A percentile compares a stretch with the other conserved stretches of the same genome.
These are phyloP conservation scores for Mallotus nudiflorus DNA, from an alignment of 345 rosid genomes.

Conservation along the genomic window DNA sequence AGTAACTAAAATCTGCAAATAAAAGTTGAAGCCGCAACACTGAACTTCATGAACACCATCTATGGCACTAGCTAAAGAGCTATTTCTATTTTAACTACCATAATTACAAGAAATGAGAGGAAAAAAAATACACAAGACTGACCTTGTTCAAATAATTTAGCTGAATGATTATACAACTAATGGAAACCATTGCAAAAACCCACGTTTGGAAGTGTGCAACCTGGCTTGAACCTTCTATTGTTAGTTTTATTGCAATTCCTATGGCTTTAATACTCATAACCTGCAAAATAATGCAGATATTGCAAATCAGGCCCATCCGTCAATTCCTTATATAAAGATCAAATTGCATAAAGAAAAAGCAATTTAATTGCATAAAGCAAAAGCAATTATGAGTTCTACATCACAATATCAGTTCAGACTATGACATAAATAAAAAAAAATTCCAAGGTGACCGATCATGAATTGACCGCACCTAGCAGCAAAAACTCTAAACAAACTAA, in stretches of 20 bases:
- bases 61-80: no score
- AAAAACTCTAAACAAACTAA: conserved; percentile 22
- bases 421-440: no score
- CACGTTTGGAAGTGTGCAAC: conserved; percentile 60
- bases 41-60: no score
- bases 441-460: no score
- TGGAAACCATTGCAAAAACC: conserved; percentile 71
- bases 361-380: no score
- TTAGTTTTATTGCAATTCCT: conserved; percentile 77
- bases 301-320: no score
- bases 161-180: conserved; percentile 69
- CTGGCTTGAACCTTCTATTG: conserved; percentile 66
- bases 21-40: no score
- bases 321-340: no score
- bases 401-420: no score
- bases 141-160: conserved; percentile 83
- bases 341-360: no score
- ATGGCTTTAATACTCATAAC: conserved; percentile 86
- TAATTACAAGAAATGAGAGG: neutral
- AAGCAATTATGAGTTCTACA: no score
- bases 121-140: conserved; percentile 13
- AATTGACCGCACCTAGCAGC: no score
- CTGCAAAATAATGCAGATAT: conserved; percentile 29
- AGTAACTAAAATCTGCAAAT: neutral
- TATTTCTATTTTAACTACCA: neutral